Base-by-base conservation (phyloP, 495 filamentous ascomycete species). In the Polyplosphaeria fusca region DNA sequence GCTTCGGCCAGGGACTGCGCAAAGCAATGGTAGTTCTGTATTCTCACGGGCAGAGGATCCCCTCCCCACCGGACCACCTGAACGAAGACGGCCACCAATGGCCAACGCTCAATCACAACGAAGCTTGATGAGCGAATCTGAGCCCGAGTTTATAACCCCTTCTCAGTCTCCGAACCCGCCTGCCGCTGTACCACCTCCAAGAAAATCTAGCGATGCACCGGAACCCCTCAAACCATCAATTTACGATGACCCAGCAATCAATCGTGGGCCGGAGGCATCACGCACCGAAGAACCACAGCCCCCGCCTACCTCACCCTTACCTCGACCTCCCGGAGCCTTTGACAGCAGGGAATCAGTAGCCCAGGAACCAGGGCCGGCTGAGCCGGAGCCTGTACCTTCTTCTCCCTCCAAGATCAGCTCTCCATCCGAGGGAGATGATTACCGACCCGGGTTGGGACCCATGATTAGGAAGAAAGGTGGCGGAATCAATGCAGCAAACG, bases 391-490 rank as follows among this genome's bases (percentile, higher is more conserved):
- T 35, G 7, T 7, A 35, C 30, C 30, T 14, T 7, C 30, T 7
- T 35, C 30, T 14, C 30, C 30, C 7, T 7, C 30, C 30, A 35
- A 35, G 14, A 14, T 35, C 14, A 14, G 7, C 14, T 35, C 30
- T 7, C 30, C 30, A 7, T 7, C 7, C 0, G 83, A 86, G 23
- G 78, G 71, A 13, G 79, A 79, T 38, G 69, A 67, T 23, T 77
- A 82, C 61, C 81, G 88, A 18, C 91, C 91, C 25, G 91, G 90
- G 1, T 80, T 95, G 19, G 89, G 88, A 0, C 89, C 90, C 32
- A 95, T 95, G 90, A 84, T 95, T 52, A 93, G 91, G 70, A 84
- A 90, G 52, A 82, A 81, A 61, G 84, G 83, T 0, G 78, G 71
- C 43, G 30, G 39, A 22, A 79, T 75, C 26, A 86, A 93, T 39